These are phyloP conservation scores for Curvularia eragrostidis DNA, from an alignment of 2,329 filamentous ascomycete species.

Conservation along the genomic window DNA sequence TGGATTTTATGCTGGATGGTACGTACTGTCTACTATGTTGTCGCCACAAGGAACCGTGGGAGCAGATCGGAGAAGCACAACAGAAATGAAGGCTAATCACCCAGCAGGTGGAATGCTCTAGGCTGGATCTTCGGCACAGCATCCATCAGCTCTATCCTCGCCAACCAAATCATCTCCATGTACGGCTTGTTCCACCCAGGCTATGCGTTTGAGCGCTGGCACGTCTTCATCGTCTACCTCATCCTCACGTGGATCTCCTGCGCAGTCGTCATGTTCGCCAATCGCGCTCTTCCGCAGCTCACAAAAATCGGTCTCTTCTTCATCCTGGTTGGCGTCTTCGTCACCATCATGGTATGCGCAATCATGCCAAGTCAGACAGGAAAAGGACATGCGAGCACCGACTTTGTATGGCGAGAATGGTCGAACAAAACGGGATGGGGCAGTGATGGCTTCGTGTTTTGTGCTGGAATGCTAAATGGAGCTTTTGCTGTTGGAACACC, in stretches of 20 bases:
- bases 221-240: conserved; percentile 59
- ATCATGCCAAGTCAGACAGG: conserved; percentile 60
- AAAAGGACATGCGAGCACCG: conserved; percentile 49
- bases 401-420: conserved; percentile 57
- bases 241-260: conserved; percentile 57
- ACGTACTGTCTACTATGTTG: conserved; percentile 10
- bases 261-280: conserved; percentile 60
- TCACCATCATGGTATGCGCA: conserved; percentile 63
- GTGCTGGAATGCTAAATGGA: conserved; percentile 71
- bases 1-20: conserved; percentile 60
- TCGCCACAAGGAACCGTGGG: not conserved
- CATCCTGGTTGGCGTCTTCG: conserved; percentile 60
- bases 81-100: conserved; percentile 1
- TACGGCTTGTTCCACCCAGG: conserved; percentile 58
- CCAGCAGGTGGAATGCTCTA: conserved; percentile 57
- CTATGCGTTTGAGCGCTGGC: conserved; percentile 57
- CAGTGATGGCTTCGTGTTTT: conserved; percentile 67
- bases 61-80: not conserved
- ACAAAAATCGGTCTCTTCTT: conserved; percentile 63
- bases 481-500: conserved; percentile 72
- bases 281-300: conserved; percentile 60
- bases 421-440: conserved; percentile 55
- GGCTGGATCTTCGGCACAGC: conserved; percentile 59
- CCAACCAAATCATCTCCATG: conserved; percentile 57
- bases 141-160: conserved; percentile 53